These are phyloP conservation scores for Carex littledalei DNA, from an alignment of 176 grass and related monocot genomes.

Conservation along the genomic window DNA sequence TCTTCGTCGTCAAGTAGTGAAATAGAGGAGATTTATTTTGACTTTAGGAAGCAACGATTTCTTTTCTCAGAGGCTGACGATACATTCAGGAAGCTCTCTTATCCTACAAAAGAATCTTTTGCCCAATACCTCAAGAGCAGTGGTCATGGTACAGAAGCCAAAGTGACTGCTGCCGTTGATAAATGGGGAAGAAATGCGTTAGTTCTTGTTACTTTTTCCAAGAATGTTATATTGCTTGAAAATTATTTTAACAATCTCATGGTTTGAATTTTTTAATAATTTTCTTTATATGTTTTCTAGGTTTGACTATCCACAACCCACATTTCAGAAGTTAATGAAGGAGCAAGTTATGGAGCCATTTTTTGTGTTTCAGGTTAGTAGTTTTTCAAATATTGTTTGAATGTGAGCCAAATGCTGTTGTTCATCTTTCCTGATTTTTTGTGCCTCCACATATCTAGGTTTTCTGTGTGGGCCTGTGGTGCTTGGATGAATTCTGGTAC, in stretches of 20 bases:
- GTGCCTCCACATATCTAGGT: conserved; percentile 50
- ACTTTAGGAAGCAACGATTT: conserved; percentile 98
- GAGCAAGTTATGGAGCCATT: conserved; percentile 93
- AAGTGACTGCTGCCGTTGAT: conserved; percentile 59
- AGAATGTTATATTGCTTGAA: not conserved
- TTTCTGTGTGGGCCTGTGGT: conserved; percentile 96
- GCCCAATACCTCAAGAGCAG: conserved; percentile 62
- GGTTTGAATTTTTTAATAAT: not conserved
- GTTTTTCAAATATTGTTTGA: conserved; percentile 17
- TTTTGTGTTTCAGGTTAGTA: conserved; percentile 95
- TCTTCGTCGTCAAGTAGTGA: conserved; percentile 52
- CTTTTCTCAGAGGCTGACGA: conserved; percentile 56
- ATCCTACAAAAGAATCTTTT: conserved; percentile 77
- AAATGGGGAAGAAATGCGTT: conserved; percentile 99
- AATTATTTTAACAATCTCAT: not conserved
- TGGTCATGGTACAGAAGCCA: conserved; percentile 90
- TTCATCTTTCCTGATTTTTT: conserved; percentile 21
- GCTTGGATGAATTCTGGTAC: conserved; percentile 98
- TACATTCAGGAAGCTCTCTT: conserved; percentile 79
- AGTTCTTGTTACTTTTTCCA: conserved; percentile 17
- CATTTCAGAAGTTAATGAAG: conserved; percentile 99
- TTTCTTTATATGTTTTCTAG: conserved; percentile 41
- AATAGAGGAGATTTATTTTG: conserved; percentile 84
- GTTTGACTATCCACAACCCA: conserved; percentile 98
- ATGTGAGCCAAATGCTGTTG: conserved; percentile 3